Conservation (phyloP, 2,329 filamentous ascomycete genomes). For the Colletotrichum coccodes region DNA sequence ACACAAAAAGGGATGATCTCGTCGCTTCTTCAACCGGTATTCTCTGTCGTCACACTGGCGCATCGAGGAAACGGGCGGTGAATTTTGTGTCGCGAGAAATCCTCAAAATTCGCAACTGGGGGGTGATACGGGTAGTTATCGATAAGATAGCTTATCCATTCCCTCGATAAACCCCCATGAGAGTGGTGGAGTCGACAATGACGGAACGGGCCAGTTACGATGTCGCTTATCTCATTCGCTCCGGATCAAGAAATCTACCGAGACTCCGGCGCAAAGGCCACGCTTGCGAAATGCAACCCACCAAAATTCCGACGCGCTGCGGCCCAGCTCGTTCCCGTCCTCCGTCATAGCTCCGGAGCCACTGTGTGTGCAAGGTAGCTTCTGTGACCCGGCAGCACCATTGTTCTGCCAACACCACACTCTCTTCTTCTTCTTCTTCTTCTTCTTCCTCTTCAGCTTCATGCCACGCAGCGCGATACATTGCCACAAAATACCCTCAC, state of each 20-base stretch:
- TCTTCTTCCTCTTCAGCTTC: background rate
- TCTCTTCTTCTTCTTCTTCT: background rate
- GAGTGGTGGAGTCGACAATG: background rate
- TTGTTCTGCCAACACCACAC: background rate
- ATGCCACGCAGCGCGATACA: background rate
- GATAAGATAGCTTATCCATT: no score
- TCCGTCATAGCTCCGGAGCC: conserved; percentile 5
- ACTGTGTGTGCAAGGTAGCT: background rate
- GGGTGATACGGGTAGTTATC: background rate
- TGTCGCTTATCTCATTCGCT: background rate
- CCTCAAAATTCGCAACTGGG: conserved; percentile 28
- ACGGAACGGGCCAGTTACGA: background rate
- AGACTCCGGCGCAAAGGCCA: conserved; percentile 31
- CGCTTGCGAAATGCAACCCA: conserved; percentile 29
- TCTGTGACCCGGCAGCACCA: background rate
- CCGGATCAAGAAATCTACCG: conserved; percentile 19
- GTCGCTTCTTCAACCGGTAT: background rate
- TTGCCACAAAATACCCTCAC: conserved; percentile 38
- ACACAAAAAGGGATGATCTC: no score
- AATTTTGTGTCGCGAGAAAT: conserved; percentile 29
- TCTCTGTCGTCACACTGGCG: conserved; percentile 13
- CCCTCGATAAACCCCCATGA: no score
- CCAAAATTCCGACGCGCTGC: conserved; percentile 9
- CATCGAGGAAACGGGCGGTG: conserved; percentile 23
- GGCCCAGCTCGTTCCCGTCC: background rate